A percentile compares a stretch with the other conserved stretches of the same genome.
These are phyloP conservation scores for Fistulinella prunicolor DNA, from an alignment of 768 basidiomycete species.

Conservation along the genomic window DNA sequence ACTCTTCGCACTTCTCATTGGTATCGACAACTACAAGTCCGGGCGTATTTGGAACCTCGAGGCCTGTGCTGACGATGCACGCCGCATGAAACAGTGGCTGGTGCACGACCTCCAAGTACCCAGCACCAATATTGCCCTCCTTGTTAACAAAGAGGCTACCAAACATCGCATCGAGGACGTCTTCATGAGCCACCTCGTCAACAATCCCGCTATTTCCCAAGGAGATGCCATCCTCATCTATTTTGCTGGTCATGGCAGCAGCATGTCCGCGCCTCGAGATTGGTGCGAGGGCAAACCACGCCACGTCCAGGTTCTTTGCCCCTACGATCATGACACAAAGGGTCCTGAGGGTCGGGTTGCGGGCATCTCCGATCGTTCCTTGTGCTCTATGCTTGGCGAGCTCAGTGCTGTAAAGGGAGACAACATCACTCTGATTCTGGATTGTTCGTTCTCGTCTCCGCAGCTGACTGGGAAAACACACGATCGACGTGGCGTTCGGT, in stretches of 20 bases:
- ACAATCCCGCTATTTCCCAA: constrained; percentile 54
- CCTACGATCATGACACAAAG: constrained; percentile 62
- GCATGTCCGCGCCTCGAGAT: constrained; percentile 50
- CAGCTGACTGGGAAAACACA: constrained; percentile 38
- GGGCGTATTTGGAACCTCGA: constrained; percentile 63
- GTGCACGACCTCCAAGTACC: constrained; percentile 55
- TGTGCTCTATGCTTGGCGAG: constrained; percentile 58
- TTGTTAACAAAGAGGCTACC: constrained; percentile 59
- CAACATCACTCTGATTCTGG: constrained; percentile 67
- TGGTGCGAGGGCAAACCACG: constrained; percentile 51
- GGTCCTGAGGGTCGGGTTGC: constrained; percentile 45
- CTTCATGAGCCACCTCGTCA: constrained; percentile 60
- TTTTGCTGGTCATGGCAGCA: constrained; percentile 74
- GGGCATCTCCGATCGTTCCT: constrained; percentile 67
- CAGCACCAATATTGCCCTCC: constrained; percentile 51
- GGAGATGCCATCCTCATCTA: constrained; percentile 68
- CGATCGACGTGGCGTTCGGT: constrained; percentile 51
- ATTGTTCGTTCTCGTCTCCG: constrained; percentile 57
- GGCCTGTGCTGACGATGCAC: constrained; percentile 63
- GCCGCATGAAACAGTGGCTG: constrained; percentile 56
- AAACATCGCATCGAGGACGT: constrained; percentile 57
- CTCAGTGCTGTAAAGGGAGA: constrained; percentile 57
- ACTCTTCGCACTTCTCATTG: constrained; percentile 65
- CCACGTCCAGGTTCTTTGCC: constrained; percentile 57
- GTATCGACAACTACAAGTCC: constrained; percentile 68